Conservation (phyloP, 2,329 filamentous ascomycete genomes). For the Epichloe amarillans region DNA sequence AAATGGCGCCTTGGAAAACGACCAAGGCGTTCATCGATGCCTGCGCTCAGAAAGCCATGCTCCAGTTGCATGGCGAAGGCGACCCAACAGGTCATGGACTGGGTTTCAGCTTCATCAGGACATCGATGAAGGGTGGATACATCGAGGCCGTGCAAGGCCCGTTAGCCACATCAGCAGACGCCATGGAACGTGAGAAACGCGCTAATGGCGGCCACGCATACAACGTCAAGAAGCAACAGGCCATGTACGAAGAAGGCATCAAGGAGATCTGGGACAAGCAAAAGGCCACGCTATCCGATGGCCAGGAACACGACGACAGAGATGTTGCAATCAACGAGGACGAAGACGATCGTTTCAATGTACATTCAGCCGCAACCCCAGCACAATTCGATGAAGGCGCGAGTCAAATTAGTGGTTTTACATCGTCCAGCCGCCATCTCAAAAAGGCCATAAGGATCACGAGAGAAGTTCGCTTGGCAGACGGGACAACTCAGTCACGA, state of each 20-base stretch:
- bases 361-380: slow-evolving; percentile 56
- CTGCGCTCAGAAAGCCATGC: slow-evolving; percentile 89
- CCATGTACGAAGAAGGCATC: slow-evolving; percentile 83
- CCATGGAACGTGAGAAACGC: slow-evolving; percentile 74
- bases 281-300: slow-evolving; percentile 61
- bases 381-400: slow-evolving; percentile 61
- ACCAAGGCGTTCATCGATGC: slow-evolving; percentile 95
- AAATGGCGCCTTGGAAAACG: slow-evolving; percentile 90
- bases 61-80: slow-evolving; percentile 84
- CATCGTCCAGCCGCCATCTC: slow-evolving; percentile 47
- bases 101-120: slow-evolving; percentile 94
- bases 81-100: slow-evolving; percentile 89
- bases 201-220: slow-evolving; percentile 91
- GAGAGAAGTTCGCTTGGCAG: slow-evolving; percentile 38
- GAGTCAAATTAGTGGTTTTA: slow-evolving; percentile 63
- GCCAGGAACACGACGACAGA: slow-evolving; percentile 51
- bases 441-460: slow-evolving; percentile 63
- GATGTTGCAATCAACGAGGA: slow-evolving; percentile 45
- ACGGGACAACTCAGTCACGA: slow-evolving; percentile 43
- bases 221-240: slow-evolving; percentile 90
- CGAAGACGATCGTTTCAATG: slow-evolving; percentile 57
- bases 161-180: slow-evolving; percentile 60
- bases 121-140: slow-evolving; percentile 95
- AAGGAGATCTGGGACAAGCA: slow-evolving; percentile 86
- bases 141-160: slow-evolving; percentile 65